These are phyloP conservation scores for Trifolium fragiferum DNA, from an alignment of 306 rosid genomes.

Conservation along the genomic window DNA sequence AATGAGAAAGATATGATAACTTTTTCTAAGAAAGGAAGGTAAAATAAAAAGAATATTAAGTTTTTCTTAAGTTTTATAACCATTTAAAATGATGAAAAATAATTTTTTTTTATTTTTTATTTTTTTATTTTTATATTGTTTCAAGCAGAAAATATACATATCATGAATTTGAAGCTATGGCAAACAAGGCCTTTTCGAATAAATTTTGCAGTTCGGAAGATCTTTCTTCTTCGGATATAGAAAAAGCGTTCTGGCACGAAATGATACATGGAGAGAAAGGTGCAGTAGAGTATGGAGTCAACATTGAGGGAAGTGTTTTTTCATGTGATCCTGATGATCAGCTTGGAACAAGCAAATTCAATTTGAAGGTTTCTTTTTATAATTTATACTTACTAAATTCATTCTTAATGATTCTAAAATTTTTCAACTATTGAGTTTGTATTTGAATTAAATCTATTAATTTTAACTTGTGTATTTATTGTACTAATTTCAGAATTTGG, in stretches of 20 bases:
- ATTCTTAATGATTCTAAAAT: background rate
- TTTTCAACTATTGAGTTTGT: slow-evolving; percentile 2
- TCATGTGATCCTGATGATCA: slow-evolving; percentile 52
- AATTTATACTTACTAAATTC: background rate
- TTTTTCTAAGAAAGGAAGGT: slow-evolving; percentile 49
- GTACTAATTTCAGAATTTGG: slow-evolving; percentile 42
- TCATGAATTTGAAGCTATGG: slow-evolving; percentile 31
- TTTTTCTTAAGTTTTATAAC: background rate
- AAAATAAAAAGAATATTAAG: background rate
- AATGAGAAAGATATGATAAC: slow-evolving; percentile 35
- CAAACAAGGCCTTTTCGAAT: slow-evolving; percentile 36
- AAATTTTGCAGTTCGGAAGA: slow-evolving; percentile 37
- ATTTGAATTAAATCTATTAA: background rate
- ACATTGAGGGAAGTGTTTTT: slow-evolving; percentile 52
- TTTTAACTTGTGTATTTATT: background rate
- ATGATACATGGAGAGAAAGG: slow-evolving; percentile 43
- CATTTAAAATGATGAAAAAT: slow-evolving; percentile 14
- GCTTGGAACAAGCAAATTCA: slow-evolving; percentile 52
- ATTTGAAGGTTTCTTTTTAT: slow-evolving; percentile 48
- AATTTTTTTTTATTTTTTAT: background rate
- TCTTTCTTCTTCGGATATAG: slow-evolving; percentile 42
- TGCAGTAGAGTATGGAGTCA: slow-evolving; percentile 52
- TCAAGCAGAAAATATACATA: slow-evolving; percentile 36
- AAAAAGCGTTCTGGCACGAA: slow-evolving; percentile 51
- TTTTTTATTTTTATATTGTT: background rate